Base-by-base conservation (phyloP, 2,329 filamentous ascomycete species). In the Fusarium cyanostomum region DNA sequence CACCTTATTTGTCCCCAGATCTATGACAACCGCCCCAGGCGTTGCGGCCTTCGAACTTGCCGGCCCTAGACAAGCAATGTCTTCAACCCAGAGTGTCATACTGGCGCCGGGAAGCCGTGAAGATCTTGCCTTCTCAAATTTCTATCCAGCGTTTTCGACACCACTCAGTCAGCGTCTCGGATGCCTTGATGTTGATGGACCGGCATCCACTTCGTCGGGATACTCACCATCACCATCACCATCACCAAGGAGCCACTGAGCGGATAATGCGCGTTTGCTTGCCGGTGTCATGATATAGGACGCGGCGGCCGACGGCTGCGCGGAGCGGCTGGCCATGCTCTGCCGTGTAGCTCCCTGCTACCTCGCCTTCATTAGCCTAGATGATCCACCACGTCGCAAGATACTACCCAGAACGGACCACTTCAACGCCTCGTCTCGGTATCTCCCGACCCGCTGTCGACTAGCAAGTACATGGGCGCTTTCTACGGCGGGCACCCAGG, bases 381-480 rank as follows among this genome's bases (percentile, higher is more conserved):
- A 62, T 56, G 39, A 56, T 65, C 54, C 46, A 58, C 41, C 34
- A 49, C 43, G 44, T 41, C 41, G 44, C 34, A 58, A 58, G 38
- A 45, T 50, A 34, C 43, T 55, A 58, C 61, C 33, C 35, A 43
- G 44, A 56, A 51, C 41, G 52, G 46, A 39, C 21, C 56, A 44
- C 48, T 27, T 50, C 48, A 59, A 51, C 52, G 50, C 31, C 58
- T 65, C 50, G 54, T 43, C 53, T 71, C 68, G 68, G 68, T 48
- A 71, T 60, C 59, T 67, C 62, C 68, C 68, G 68, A 67, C 51
- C 56, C 61, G 51, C 54, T 62, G 52, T 62, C 59, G 53, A 60
- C 59, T 59, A 35, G 33, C 39, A 62, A 46, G 59, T 56, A 56
- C 57, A 59, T 61, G 64, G 52, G 56, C 49, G 52, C 43, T 54